These are phyloP conservation scores for Entomortierella chlamydospora DNA, from an alignment of 192 early-diverging fungal genomes.

Conservation along the genomic window DNA sequence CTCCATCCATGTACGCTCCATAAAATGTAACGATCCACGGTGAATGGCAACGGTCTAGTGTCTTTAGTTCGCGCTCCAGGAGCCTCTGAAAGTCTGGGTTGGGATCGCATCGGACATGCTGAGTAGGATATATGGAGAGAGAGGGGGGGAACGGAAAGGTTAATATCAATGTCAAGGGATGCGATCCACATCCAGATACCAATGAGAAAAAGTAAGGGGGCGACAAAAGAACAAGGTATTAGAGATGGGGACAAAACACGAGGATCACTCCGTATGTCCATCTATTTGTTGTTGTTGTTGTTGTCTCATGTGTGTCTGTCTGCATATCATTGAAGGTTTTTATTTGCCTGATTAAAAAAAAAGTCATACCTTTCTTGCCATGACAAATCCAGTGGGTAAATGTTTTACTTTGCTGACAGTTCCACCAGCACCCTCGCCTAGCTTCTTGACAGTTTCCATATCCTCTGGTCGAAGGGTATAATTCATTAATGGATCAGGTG, in stretches of 20 bases:
- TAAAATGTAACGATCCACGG: slow-evolving; percentile 95
- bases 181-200: slow-evolving; percentile 1
- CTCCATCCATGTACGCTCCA: slow-evolving; percentile 92
- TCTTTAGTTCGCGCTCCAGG: slow-evolving; percentile 90
- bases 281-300: too few relatives aligned
- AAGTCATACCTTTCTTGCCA: slow-evolving; percentile 85
- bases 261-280: not conserved
- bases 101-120: slow-evolving; percentile 51
- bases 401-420: slow-evolving; percentile 91
- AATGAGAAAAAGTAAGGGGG: slow-evolving; percentile 10
- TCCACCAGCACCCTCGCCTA: slow-evolving; percentile 91
- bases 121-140: not conserved
- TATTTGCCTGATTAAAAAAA: not conserved
- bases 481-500: slow-evolving; percentile 41
- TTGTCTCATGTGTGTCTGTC: too few relatives aligned
- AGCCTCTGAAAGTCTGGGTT: slow-evolving; percentile 77
- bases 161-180: not conserved
- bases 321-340: too few relatives aligned
- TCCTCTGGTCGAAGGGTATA: slow-evolving; percentile 68
- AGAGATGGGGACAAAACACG: slow-evolving; percentile 4
- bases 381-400: slow-evolving; percentile 75
- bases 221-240: not conserved
- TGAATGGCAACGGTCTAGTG: slow-evolving; percentile 89
- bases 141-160: not conserved
- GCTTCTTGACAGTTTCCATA: slow-evolving; percentile 75